These are phyloP conservation scores for Prunus mume DNA, from an alignment of 306 rosid species.

Conservation along the genomic window DNA sequence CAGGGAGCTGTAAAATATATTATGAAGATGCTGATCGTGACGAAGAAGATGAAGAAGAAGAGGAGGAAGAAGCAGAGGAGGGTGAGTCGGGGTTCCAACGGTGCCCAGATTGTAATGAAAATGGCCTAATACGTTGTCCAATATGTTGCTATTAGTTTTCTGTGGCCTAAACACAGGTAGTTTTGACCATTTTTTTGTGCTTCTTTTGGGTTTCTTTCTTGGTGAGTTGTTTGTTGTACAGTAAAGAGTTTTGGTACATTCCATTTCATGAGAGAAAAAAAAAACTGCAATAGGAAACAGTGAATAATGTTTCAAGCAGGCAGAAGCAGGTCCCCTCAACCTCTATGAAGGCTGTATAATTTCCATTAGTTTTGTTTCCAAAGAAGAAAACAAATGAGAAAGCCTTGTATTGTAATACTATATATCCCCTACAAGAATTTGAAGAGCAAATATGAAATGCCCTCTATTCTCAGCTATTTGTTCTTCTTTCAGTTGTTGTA, in stretches of 20 bases:
- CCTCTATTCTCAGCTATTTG: background rate
- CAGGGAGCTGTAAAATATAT: conserved; percentile 92
- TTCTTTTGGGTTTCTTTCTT: conserved; percentile 8
- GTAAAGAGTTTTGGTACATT: conserved; percentile 32
- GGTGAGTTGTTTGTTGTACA: conserved; percentile 54
- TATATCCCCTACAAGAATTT: conserved; percentile 17
- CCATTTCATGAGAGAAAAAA: conserved; percentile 8
- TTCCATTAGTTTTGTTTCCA: conserved; percentile 2
- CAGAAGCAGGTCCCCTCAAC: conserved; percentile 22
- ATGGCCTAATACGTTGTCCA: conserved; percentile 79
- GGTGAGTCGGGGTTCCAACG: conserved; percentile 67
- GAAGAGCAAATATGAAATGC: conserved; percentile 18
- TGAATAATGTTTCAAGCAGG: conserved; percentile 25
- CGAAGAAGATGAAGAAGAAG: conserved; percentile 28
- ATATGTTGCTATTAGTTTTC: conserved; percentile 54
- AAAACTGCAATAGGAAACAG: conserved; percentile 19
- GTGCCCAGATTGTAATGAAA: conserved; percentile 86
- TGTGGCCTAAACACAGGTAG: conserved; percentile 32
- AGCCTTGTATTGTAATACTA: conserved; percentile 17
- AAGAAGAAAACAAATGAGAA: conserved; percentile 17
- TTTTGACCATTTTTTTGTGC: conserved; percentile 34
- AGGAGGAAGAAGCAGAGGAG: conserved; percentile 25
- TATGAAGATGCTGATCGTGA: conserved; percentile 42
- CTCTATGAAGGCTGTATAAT: conserved; percentile 29
- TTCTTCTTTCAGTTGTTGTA: background rate